A percentile compares a stretch with the other conserved stretches of the same genome.
These are phyloP conservation scores for Geosiphon pyriformis DNA, from an alignment of 192 early-diverging fungal genomes.

Conservation along the genomic window DNA sequence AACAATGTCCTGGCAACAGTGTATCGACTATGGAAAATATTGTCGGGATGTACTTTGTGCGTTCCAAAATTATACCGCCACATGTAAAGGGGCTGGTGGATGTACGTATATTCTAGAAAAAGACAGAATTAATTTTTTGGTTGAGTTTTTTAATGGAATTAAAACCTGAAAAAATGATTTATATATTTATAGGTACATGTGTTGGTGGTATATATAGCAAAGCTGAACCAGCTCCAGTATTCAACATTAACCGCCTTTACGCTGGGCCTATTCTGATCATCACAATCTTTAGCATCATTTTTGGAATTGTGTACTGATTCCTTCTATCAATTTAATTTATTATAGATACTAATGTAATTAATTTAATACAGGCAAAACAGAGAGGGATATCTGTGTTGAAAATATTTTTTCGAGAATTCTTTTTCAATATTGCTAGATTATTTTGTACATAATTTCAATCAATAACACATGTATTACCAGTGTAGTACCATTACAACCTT, in stretches of 20 bases:
- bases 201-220: not conserved
- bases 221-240: not conserved
- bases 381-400: too few species aligned
- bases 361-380: too few species aligned
- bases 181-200: not conserved
- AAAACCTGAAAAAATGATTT: not conserved
- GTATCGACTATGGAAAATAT: constrained; percentile 3
- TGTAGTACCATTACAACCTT: too few species aligned
- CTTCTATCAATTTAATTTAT: too few species aligned
- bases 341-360: too few species aligned
- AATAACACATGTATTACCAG: too few species aligned
- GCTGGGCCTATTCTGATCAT: not conserved
- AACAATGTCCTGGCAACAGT: constrained; percentile 3
- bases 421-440: too few species aligned
- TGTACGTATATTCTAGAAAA: not conserved
- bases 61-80: constrained; percentile 8
- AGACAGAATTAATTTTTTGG: not conserved
- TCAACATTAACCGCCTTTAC: not conserved
- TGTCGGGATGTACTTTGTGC: constrained; percentile 4
- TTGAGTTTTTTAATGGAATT: too few species aligned
- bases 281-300: not conserved
- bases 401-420: too few species aligned
- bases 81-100: not conserved
- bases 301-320: not conserved
- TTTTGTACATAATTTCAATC: too few species aligned